phyloP scores from a whole-genome alignment of 306 rosid species.

The Elaeagnus macrophylla region DNA sequence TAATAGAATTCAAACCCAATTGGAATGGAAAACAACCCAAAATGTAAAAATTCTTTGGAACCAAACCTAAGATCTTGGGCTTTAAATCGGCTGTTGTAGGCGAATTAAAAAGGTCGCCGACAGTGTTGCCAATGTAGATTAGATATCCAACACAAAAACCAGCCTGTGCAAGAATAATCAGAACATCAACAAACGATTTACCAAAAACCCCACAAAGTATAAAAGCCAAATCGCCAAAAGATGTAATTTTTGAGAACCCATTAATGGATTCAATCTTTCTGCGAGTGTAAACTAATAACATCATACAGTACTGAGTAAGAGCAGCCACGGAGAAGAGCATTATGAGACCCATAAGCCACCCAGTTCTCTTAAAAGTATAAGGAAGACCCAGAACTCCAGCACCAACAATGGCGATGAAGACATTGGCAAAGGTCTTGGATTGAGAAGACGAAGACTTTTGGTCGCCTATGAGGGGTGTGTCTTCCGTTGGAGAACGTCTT shows the following conservation, averaged over 20 bases:
- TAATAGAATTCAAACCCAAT: conserved; percentile 38
- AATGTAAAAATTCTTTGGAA: conserved; percentile 36
- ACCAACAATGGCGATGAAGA: conserved; percentile 48
- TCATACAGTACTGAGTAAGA: conserved; percentile 45
- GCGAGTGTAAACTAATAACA: conserved; percentile 43
- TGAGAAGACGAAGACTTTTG: conserved; percentile 25
- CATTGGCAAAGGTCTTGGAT: conserved; percentile 49
- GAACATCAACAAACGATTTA: conserved; percentile 28
- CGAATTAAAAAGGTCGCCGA: conserved; percentile 26
- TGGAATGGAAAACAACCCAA: conserved; percentile 46
- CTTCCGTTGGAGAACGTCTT: conserved; percentile 29
- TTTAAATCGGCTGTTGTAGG: conserved; percentile 8
- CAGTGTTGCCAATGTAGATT: conserved; percentile 41
- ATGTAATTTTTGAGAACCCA: conserved; percentile 22
- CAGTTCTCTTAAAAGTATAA: conserved; percentile 45
- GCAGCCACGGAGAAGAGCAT: conserved; percentile 33
- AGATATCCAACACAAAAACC: conserved; percentile 49
- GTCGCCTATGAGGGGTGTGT: conserved; percentile 37
- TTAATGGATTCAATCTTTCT: conserved; percentile 35
- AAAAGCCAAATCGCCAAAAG: conserved; percentile 53
- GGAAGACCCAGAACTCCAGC: conserved; percentile 55
- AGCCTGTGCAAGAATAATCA: conserved; percentile 38
- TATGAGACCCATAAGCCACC: conserved; percentile 38
- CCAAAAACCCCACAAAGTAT: conserved; percentile 33
- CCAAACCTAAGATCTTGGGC: conserved; percentile 20